Conservation (phyloP, 768 basidiomycete species). For the Pleurotus ostreatus region DNA sequence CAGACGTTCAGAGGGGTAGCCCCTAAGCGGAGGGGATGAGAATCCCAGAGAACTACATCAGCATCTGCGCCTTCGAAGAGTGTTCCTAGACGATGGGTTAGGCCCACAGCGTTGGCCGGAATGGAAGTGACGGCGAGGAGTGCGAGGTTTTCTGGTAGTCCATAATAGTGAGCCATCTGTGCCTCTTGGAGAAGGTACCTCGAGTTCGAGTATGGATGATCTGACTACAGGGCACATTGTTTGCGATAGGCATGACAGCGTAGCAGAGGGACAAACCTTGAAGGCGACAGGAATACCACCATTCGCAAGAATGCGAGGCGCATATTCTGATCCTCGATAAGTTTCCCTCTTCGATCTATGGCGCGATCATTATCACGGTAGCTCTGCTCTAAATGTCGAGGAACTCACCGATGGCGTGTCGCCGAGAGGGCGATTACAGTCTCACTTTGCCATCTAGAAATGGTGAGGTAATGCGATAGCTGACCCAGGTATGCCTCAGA, state of each 20-base stretch:
- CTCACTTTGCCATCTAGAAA: conserved; percentile 16
- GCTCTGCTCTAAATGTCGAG: no score
- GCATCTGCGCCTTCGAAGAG: conserved; percentile 55
- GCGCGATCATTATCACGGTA: neutral
- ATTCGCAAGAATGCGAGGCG: conserved; percentile 70
- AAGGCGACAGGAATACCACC: conserved; percentile 68
- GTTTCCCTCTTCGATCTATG: conserved; percentile 43
- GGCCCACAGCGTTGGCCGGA: conserved; percentile 63
- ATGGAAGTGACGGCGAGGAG: conserved; percentile 64
- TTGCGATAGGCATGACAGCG: neutral
- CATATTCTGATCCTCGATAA: conserved; percentile 76
- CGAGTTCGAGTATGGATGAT: conserved; percentile 56
- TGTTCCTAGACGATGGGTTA: conserved; percentile 71
- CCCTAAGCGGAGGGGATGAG: conserved; percentile 69
- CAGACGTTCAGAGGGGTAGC: conserved; percentile 75
- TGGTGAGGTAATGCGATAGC: neutral
- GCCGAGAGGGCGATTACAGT: conserved; percentile 81
- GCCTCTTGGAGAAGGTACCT: conserved; percentile 72
- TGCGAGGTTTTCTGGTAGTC: conserved; percentile 53
- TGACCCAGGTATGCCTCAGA: neutral
- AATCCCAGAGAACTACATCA: conserved; percentile 75
- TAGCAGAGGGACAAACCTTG: conserved; percentile 46
- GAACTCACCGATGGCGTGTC: conserved; percentile 37
- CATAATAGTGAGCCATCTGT: conserved; percentile 65
- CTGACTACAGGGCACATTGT: conserved; percentile 36